These are phyloP conservation scores for Diddensiella santjacobensis DNA, from an alignment of 805 yeast genomes.

Conservation along the genomic window DNA sequence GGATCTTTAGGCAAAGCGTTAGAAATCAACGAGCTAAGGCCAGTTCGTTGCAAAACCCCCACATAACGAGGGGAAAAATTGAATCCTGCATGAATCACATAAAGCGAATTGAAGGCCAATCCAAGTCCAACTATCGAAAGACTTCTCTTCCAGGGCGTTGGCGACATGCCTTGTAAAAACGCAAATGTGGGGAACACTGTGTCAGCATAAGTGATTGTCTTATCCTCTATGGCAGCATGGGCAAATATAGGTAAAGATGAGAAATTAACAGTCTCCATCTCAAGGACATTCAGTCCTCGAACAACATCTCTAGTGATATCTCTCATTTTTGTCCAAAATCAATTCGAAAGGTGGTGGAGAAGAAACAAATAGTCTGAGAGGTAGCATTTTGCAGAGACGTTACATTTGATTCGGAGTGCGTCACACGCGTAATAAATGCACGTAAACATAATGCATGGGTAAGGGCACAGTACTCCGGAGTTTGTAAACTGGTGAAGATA, in stretches of 20 bases:
- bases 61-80: conserved; percentile 22
- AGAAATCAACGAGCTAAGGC: conserved; percentile 26
- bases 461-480: no score
- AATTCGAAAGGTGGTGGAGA: neutral
- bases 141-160: conserved; percentile 18
- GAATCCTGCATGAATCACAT: conserved; percentile 12
- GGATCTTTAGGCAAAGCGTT: conserved; percentile 14
- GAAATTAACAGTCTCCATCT: conserved; percentile 30
- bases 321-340: conserved; percentile 9
- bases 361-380: no score
- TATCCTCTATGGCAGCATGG: conserved; percentile 26
- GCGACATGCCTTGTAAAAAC: conserved; percentile 30
- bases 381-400: no score
- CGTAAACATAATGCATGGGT: no score
- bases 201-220: conserved; percentile 28
- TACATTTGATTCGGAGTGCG: no score
- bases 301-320: conserved; percentile 28
- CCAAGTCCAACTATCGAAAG: conserved; percentile 30
- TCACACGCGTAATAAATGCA: no score
- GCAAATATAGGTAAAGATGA: conserved; percentile 13
- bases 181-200: conserved; percentile 32
- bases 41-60: conserved; percentile 33
- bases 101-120: conserved; percentile 26
- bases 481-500: no score
- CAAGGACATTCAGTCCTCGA: conserved; percentile 30